Percentiles rank a stretch among this genome's conserved stretches.
phyloP scores from a whole-genome alignment of 1,139 yeast genomes.

The Scheffersomyces quercinus region DNA sequence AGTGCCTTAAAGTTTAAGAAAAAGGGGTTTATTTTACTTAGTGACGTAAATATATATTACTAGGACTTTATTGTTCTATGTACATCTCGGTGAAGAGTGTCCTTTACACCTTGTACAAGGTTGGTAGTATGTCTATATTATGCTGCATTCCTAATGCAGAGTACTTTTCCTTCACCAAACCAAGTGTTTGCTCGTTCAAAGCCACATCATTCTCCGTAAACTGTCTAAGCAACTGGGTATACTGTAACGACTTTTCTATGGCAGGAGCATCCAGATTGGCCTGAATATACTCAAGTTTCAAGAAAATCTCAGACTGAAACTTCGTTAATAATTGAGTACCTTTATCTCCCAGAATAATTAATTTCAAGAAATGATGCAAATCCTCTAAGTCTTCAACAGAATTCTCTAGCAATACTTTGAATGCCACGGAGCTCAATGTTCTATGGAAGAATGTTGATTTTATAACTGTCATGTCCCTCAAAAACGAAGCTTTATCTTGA shows the following conservation, averaged over 20 bases:
- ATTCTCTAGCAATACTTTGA: slow-evolving; percentile 23
- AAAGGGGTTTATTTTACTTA: too few relatives aligned
- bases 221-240: slow-evolving; percentile 19
- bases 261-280: slow-evolving; percentile 5
- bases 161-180: slow-evolving; percentile 1
- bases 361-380: slow-evolving; percentile 30
- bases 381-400: slow-evolving; percentile 27
- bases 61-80: too few relatives aligned
- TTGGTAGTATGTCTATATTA: not conserved
- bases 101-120: too few relatives aligned
- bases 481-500: slow-evolving; percentile 6
- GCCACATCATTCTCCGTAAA: slow-evolving; percentile 11
- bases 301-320: slow-evolving; percentile 11
- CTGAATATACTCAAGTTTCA: slow-evolving; percentile 17
- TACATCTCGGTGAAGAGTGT: too few relatives aligned
- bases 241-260: slow-evolving; percentile 14
- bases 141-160: slow-evolving; percentile 1
- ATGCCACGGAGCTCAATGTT: slow-evolving; percentile 17
- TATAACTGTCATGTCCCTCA: slow-evolving; percentile 27
- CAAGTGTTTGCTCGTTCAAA: slow-evolving; percentile 9
- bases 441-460: slow-evolving; percentile 34
- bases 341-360: slow-evolving; percentile 14
- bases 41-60: too few relatives aligned
- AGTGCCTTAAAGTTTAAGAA: too few relatives aligned
- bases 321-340: slow-evolving; percentile 12